Base-by-base conservation (phyloP, 73 alveolate species). In the Paramecium pentaurelia region DNA sequence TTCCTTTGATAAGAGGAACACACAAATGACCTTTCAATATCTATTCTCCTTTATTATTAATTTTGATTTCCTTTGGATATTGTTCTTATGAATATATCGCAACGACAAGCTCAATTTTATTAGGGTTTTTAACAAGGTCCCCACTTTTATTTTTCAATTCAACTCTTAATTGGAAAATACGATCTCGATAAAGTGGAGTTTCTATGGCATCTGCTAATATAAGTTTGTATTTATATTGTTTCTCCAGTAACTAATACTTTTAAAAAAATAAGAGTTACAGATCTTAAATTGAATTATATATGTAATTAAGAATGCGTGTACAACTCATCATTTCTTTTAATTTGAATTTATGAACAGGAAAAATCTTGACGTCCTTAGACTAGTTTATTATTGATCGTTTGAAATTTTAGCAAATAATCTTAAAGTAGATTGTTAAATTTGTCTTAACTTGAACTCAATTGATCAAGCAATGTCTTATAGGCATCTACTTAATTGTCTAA, bases 301-400 rank as follows among this genome's bases (percentile, higher is more conserved):
- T 80, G 36, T 27, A 27, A 38, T 44, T 80, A 47, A 80, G 91
- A 80, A 25, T 80, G 44, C 2, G 77, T 80, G 38, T 80, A 80
- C 75, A 80, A n/a, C 32, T 80, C 91, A 80, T 80, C 91, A 80
- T 80, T 80, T 80, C 91, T 80, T 47, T 80, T 80, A 44, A 80
- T 80, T 49, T 80, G 58, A 28, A 80, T 80, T 45, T 49, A 80
- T 8, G 71, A 45, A 28, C 51, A 80, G 16, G 77, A 42, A 8
- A 32, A 27, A 20, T 80, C 91, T 40, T 40, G 30, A 0, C 58
- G 34, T 6, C 34, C 58, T 27, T 80, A 45, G 36, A 42, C 58
- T 25, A 80, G 75, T 49, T 45, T 80, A 40, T 36, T 45, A 80
- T 80, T 80, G 34, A 80, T 80, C 12, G 49, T 22, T 80, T 80